These are phyloP conservation scores for Cyberlindnera sargentensis DNA, from an alignment of 805 yeast genomes.

Conservation along the genomic window DNA sequence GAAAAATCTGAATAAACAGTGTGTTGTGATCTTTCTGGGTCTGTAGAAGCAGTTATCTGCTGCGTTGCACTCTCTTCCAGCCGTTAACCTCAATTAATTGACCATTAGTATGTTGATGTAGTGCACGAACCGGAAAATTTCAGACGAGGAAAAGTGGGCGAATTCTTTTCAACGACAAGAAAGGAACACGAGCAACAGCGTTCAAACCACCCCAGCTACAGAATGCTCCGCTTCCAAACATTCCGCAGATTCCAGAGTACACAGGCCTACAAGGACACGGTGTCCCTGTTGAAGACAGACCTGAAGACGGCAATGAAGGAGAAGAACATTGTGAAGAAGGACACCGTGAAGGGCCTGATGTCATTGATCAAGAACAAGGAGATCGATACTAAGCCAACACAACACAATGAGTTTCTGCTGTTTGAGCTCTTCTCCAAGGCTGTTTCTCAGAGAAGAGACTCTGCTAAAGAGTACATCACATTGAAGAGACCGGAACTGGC, in stretches of 20 bases:
- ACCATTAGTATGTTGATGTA: too few relatives aligned
- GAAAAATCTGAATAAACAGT: too few relatives aligned
- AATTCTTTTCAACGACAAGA: too few relatives aligned
- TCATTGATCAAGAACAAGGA: conserved; percentile 39
- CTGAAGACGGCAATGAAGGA: conserved; percentile 42
- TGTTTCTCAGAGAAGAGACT: conserved; percentile 42
- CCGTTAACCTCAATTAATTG: too few relatives aligned
- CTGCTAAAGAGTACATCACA: conserved; percentile 38
- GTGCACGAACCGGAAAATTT: too few relatives aligned
- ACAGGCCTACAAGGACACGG: conserved; percentile 29
- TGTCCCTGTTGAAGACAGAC: conserved; percentile 31
- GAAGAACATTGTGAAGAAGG: conserved; percentile 35
- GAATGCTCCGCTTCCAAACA: too few relatives aligned
- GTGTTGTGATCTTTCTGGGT: too few relatives aligned
- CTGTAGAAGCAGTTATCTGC: too few relatives aligned
- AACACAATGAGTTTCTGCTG: conserved; percentile 30
- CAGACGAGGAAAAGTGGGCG: too few relatives aligned
- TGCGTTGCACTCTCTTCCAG: too few relatives aligned
- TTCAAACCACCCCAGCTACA: neutral
- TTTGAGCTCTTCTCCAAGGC: conserved; percentile 35
- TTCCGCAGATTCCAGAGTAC: conserved; percentile 25
- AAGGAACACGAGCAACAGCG: neutral
- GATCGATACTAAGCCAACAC: conserved; percentile 29
- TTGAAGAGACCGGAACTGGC: conserved; percentile 47
- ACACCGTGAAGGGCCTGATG: conserved; percentile 37